Evolutionary conservation across 768 basidiomycete genomes (phyloP).

Genomic region (Lentinula boryana): DNA sequence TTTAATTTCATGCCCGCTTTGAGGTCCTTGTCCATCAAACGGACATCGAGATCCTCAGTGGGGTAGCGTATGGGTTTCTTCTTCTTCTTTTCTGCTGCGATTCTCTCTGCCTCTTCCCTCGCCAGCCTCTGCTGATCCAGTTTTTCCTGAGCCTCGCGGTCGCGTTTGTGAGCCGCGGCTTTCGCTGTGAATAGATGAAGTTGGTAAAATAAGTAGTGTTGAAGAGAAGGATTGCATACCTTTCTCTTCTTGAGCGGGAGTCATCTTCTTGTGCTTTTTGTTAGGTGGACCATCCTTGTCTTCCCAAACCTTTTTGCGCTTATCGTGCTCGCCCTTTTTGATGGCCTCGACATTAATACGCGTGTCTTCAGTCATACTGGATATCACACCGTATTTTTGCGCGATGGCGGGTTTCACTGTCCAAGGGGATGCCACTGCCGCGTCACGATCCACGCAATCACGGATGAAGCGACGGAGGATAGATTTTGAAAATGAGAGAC

Average conservation of each 20-base stretch:
- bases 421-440: conserved; percentile 94
- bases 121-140: conserved; percentile 56
- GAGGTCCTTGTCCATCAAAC: conserved; percentile 74
- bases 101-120: conserved; percentile 66
- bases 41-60: conserved; percentile 86
- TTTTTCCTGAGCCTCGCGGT: conserved; percentile 66
- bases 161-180: conserved; percentile 39
- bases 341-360: conserved; percentile 72
- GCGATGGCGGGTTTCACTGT: conserved; percentile 86
- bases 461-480: conserved; percentile 94
- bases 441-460: conserved; percentile 90
- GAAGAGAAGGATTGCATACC: conserved; percentile 31
- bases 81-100: conserved; percentile 77
- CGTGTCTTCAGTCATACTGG: conserved; percentile 81
- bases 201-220: conserved; percentile 2
- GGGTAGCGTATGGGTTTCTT: conserved; percentile 90
- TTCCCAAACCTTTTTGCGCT: conserved; percentile 87
- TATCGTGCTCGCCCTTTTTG: conserved; percentile 87
- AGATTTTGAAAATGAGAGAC: conserved; percentile 92
- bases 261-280: conserved; percentile 79
- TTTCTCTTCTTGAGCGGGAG: conserved; percentile 68
- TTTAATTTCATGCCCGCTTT: conserved; percentile 67
- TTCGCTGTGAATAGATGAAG: conserved; percentile 14
- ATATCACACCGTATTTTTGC: conserved; percentile 76
- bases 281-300: conserved; percentile 79